Conservation (phyloP, 2,329 filamentous ascomycete species). For the Xylaria polymorpha region DNA sequence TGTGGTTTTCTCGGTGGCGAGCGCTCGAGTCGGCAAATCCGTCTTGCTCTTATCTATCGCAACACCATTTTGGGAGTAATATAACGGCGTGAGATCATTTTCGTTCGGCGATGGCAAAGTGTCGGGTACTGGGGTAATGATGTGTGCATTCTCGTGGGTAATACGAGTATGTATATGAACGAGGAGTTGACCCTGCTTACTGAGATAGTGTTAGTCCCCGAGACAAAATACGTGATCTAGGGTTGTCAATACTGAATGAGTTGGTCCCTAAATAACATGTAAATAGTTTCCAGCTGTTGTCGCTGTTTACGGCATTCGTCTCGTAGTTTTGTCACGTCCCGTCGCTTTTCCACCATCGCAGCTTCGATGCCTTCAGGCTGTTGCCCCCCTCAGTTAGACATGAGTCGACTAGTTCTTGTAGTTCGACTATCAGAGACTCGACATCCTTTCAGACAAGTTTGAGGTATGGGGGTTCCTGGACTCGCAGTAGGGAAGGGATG, state of each 20-base stretch:
- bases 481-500: background rate
- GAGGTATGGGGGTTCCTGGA: slow-evolving; percentile 21
- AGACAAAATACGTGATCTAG: background rate
- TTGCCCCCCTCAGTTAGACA: background rate
- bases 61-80: background rate
- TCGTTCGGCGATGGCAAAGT: background rate
- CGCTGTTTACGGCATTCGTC: slow-evolving; percentile 9
- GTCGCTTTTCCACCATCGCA: slow-evolving; percentile 24
- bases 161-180: slow-evolving; percentile 12
- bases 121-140: background rate
- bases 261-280: slow-evolving; percentile 10
- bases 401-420: slow-evolving; percentile 11
- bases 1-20: background rate
- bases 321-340: slow-evolving; percentile 7
- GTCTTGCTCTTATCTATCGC: background rate
- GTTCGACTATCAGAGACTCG: slow-evolving; percentile 1
- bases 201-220: background rate
- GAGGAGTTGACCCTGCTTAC: slow-evolving; percentile 16
- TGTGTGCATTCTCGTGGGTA: background rate
- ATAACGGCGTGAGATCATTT: background rate
- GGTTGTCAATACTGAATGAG: slow-evolving; percentile 4
- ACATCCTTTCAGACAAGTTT: slow-evolving; percentile 10
- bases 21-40: background rate
- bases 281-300: background rate
- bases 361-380: slow-evolving; percentile 2